Evolutionary conservation across 2,329 filamentous ascomycete genomes (phyloP).

Genomic region (Ophiostoma australiae): DNA sequence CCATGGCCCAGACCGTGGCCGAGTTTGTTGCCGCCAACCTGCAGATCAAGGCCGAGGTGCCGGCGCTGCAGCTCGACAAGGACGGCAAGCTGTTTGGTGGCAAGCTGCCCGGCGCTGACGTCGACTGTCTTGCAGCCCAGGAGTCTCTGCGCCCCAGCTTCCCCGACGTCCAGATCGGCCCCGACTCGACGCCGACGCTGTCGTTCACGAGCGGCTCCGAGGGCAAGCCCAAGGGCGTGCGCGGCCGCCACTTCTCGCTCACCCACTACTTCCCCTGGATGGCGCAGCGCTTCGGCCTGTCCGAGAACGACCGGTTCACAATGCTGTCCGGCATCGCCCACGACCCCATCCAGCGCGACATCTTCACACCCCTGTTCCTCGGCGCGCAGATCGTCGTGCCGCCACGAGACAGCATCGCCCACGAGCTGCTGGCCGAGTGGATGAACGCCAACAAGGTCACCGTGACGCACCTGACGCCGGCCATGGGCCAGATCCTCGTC

Average conservation of each 20-base stretch:
- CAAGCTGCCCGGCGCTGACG: conserved; percentile 58
- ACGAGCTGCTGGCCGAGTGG: conserved; percentile 86
- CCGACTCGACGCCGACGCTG: conserved; percentile 75
- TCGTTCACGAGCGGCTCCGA: conserved; percentile 71
- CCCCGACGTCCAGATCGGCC: conserved; percentile 68
- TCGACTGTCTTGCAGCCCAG: conserved; percentile 54
- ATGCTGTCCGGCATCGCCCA: conserved; percentile 82
- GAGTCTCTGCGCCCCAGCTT: conserved; percentile 48
- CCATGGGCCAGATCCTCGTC: conserved; percentile 94
- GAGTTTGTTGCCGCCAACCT: conserved; percentile 70
- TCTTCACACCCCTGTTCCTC: conserved; percentile 85
- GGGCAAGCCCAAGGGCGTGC: conserved; percentile 79
- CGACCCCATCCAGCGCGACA: conserved; percentile 60
- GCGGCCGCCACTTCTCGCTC: conserved; percentile 79
- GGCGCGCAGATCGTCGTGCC: conserved; percentile 76
- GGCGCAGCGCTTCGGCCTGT: conserved; percentile 73
- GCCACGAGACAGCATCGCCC: conserved; percentile 74
- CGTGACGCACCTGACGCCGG: conserved; percentile 85
- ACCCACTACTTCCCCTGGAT: conserved; percentile 92
- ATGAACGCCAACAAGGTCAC: conserved; percentile 69
- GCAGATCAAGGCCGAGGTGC: conserved; percentile 66
- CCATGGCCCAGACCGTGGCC: conserved; percentile 44
- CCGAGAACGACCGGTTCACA: conserved; percentile 69
- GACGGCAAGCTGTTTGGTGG: conserved; percentile 71
- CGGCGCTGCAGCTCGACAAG: conserved; percentile 65